Evolutionary conservation across 345 rosid genomes (phyloP).

Genomic region (Firmiana major): DNA sequence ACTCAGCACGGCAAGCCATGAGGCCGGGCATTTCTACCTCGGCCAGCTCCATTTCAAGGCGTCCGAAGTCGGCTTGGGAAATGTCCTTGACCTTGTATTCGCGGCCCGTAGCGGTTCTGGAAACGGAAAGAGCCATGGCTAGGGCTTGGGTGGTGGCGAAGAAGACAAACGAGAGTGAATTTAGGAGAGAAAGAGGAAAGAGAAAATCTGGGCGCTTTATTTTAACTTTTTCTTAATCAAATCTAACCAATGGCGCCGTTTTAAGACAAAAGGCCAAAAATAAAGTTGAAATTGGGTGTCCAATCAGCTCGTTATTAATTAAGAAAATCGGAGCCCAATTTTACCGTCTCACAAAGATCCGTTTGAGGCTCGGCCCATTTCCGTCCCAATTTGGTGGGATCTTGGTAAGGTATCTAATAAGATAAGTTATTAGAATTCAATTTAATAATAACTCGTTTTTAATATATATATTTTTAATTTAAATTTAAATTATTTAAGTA

Average conservation of each 20-base stretch:
- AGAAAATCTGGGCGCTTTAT: background rate
- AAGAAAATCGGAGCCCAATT: background rate
- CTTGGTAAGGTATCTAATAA: too few species aligned
- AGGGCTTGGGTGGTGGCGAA: background rate
- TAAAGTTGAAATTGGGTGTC: too few species aligned
- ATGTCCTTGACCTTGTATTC: conserved; percentile 86
- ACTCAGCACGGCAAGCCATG: conserved; percentile 74
- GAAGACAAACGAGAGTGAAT: background rate
- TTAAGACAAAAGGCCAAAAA: too few species aligned
- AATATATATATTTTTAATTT: too few species aligned
- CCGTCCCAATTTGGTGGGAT: background rate
- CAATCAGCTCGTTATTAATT: too few species aligned
- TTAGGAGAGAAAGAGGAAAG: background rate
- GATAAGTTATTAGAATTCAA: too few species aligned
- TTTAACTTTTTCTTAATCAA: too few species aligned
- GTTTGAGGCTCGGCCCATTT: background rate
- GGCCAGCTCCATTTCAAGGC: conserved; percentile 76
- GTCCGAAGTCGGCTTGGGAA: conserved; percentile 91
- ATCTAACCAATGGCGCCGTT: background rate
- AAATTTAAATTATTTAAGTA: too few species aligned
- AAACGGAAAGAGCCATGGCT: conserved; percentile 62
- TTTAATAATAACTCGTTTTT: too few species aligned
- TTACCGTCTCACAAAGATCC: too few species aligned
- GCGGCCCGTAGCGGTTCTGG: conserved; percentile 65
- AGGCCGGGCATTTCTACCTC: conserved; percentile 94